phyloP scores from a whole-genome alignment of 768 basidiomycete species.

The Arthromyces matolae region DNA sequence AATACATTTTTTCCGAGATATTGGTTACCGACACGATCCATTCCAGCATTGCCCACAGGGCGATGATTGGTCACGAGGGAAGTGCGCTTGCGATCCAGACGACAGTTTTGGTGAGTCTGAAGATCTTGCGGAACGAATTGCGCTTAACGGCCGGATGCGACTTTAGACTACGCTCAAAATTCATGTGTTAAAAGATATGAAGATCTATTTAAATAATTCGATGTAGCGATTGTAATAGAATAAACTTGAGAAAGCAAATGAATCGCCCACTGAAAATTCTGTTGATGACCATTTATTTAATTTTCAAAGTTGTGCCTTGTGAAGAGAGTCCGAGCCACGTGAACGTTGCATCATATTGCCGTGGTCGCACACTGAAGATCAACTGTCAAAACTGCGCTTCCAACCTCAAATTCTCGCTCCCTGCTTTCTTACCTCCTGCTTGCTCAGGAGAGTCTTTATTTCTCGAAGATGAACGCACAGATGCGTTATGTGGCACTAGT shows the following conservation, averaged over 20 bases:
- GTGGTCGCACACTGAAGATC: no score
- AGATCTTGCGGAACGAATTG: not conserved
- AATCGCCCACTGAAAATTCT: no score
- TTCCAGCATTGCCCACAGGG: conserved; percentile 76
- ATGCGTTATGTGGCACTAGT: conserved; percentile 53
- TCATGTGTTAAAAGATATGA: conserved; percentile 41
- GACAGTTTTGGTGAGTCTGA: conserved; percentile 63
- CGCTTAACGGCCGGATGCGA: not conserved
- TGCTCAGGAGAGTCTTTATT: conserved; percentile 6
- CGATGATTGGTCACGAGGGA: conserved; percentile 50
- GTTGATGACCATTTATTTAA: no score
- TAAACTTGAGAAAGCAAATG: not conserved
- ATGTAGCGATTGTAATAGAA: conserved; percentile 11
- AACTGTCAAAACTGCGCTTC: conserved; percentile 3
- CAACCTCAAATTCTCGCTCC: not conserved
- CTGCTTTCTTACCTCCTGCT: conserved; percentile 4
- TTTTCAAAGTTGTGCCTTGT: not conserved
- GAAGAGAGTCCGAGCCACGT: not conserved
- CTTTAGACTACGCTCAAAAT: conserved; percentile 36
- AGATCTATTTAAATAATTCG: conserved; percentile 32
- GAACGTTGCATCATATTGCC: not conserved
- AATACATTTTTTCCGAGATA: conserved; percentile 79
- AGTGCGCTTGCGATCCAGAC: conserved; percentile 68
- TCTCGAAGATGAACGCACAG: conserved; percentile 48
- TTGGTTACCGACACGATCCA: conserved; percentile 79